Percentiles rank a stretch among this genome's conserved stretches.
Evolutionary conservation across 768 basidiomycete species (phyloP).

Genomic region (Suillus luteus): DNA sequence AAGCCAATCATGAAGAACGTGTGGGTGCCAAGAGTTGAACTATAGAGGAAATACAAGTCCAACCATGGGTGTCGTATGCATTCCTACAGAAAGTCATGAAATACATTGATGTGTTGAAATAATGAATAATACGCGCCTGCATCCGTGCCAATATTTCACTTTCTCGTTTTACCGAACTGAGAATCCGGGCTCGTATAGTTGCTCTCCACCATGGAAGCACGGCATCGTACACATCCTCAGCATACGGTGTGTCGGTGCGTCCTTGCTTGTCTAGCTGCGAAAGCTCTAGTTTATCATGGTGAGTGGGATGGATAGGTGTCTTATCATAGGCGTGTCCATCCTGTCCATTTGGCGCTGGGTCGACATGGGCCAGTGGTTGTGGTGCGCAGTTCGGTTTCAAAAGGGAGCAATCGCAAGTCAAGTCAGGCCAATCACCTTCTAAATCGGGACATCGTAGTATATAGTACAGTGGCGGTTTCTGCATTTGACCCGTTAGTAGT

Average conservation of each 20-base stretch:
- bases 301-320: neutral
- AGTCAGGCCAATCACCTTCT: neutral
- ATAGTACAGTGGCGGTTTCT: too few species aligned
- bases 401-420: neutral
- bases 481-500: too few species aligned
- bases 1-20: constrained; percentile 93
- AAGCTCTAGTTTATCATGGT: neutral
- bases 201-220: constrained; percentile 69
- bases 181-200: constrained; percentile 53
- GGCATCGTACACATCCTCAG: constrained; percentile 61
- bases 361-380: neutral
- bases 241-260: neutral
- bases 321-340: neutral
- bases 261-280: neutral
- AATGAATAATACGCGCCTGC: constrained; percentile 54
- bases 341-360: neutral
- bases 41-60: constrained; percentile 83
- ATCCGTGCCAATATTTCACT: constrained; percentile 60
- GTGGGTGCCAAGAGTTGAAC: constrained; percentile 79
- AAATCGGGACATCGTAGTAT: neutral
- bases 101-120: constrained; percentile 9
- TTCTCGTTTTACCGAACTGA: constrained; percentile 58
- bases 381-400: neutral
- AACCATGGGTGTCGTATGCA: constrained; percentile 63
- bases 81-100: constrained; percentile 36